phyloP scores from a whole-genome alignment of 1,139 yeast species.

The Hansenula sp. region DNA sequence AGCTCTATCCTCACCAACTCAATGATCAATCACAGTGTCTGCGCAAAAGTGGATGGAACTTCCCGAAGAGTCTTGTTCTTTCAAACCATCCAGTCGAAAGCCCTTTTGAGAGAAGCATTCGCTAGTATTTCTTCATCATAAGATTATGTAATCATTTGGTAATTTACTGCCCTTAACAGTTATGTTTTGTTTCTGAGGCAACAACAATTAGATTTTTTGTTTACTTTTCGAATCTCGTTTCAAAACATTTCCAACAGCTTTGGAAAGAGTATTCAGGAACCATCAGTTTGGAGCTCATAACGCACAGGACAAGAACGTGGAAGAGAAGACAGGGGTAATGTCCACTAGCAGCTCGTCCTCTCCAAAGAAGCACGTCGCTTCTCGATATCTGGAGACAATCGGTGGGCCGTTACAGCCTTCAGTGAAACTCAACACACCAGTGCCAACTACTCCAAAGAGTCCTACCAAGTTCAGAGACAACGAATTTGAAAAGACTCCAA shows the following conservation, averaged over 20 bases:
- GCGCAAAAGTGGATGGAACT: too few species aligned
- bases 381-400: conserved; percentile 13
- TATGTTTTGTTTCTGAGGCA: not conserved
- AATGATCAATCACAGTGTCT: too few species aligned
- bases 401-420: conserved; percentile 11
- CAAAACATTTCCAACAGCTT: not conserved
- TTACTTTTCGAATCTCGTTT: conserved; percentile 1
- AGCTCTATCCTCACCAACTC: too few species aligned
- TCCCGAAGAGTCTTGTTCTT: too few species aligned
- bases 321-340: not conserved
- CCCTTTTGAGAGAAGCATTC: too few species aligned
- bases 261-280: too few species aligned
- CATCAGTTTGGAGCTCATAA: too few species aligned
- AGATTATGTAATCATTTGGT: not conserved
- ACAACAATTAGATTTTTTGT: not conserved
- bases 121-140: too few species aligned
- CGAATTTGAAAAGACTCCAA: not conserved
- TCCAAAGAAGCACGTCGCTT: conserved; percentile 6
- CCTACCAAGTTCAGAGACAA: not conserved
- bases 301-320: not conserved
- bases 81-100: too few species aligned
- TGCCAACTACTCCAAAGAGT: not conserved
- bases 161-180: too few species aligned
- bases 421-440: conserved; percentile 3
- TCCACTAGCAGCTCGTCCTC: not conserved